Percentiles rank a stretch among this genome's conserved stretches.
Conservation (phyloP, 257 asterid genomes). For the Coffea eugenioides region DNA sequence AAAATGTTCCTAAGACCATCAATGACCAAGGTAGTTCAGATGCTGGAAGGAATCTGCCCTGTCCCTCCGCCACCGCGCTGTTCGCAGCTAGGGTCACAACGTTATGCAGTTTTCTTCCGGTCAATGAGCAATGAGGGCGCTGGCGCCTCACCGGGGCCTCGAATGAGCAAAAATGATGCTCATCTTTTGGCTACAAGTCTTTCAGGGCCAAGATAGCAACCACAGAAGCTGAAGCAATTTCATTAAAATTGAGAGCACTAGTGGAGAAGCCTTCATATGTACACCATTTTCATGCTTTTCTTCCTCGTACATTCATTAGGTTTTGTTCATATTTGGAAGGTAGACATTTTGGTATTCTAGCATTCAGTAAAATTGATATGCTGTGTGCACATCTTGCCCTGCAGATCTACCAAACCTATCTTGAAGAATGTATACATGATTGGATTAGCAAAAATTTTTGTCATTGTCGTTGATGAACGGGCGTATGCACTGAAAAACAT, state of each 20-base stretch:
- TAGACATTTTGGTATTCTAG: conserved; percentile 40
- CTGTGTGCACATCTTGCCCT: conserved; percentile 26
- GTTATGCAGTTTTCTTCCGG: conserved; percentile 55
- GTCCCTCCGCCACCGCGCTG: conserved; percentile 74
- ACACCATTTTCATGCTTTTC: conserved; percentile 13
- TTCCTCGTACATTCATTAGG: conserved; percentile 21
- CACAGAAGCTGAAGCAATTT: background rate
- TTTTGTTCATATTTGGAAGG: conserved; percentile 22
- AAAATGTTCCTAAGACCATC: conserved; percentile 82
- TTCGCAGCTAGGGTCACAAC: conserved; percentile 58
- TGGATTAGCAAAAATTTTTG: background rate
- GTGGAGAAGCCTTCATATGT: conserved; percentile 25
- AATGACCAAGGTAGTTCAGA: conserved; percentile 88
- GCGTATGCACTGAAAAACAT: background rate
- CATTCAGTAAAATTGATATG: conserved; percentile 19
- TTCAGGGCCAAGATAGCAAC: conserved; percentile 87
- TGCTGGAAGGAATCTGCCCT: conserved; percentile 82
- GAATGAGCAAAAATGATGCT: conserved; percentile 73
- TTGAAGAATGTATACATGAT: background rate
- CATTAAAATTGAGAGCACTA: conserved; percentile 9
- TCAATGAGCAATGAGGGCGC: conserved; percentile 69
- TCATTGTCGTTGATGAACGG: background rate
- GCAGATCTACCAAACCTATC: conserved; percentile 28
- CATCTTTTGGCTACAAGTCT: conserved; percentile 76
- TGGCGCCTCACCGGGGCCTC: conserved; percentile 71